Evolutionary conservation across 495 filamentous ascomycete species (phyloP).

Genomic region (Neurospora sp.): DNA sequence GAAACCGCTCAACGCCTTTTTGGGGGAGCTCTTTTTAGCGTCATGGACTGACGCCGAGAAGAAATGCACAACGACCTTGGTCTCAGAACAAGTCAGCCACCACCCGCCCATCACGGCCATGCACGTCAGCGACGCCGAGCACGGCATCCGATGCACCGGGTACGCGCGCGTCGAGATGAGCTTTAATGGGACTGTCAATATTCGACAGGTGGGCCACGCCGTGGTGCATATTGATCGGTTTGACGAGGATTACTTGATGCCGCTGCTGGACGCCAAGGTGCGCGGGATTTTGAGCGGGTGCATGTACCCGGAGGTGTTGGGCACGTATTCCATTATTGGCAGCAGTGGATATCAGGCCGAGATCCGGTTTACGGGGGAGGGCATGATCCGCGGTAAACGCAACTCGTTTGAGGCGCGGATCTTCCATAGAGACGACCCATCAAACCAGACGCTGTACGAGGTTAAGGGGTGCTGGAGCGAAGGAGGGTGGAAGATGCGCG

Average conservation of each 20-base stretch:
- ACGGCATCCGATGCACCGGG: conserved; percentile 68
- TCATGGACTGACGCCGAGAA: conserved; percentile 83
- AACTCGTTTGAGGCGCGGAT: conserved; percentile 24
- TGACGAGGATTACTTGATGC: conserved; percentile 41
- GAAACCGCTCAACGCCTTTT: conserved; percentile 93
- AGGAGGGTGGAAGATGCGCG: conserved; percentile 24
- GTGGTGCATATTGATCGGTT: conserved; percentile 35
- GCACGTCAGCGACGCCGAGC: conserved; percentile 57
- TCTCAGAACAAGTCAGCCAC: conserved; percentile 97
- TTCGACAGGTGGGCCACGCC: conserved; percentile 80
- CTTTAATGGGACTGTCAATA: conserved; percentile 66
- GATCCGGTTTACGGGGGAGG: conserved; percentile 28
- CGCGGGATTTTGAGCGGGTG: conserved; percentile 33
- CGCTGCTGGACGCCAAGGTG: conserved; percentile 35
- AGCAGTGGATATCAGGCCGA: conserved; percentile 28
- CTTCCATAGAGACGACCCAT: conserved; percentile 11
- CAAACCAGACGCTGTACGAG: conserved; percentile 19
- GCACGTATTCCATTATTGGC: conserved; percentile 26
- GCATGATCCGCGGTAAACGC: conserved; percentile 23
- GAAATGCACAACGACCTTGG: conserved; percentile 94
- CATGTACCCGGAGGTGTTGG: conserved; percentile 34
- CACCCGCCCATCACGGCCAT: conserved; percentile 92
- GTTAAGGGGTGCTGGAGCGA: conserved; percentile 32
- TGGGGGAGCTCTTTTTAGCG: conserved; percentile 82
- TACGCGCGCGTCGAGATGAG: conserved; percentile 84